Percentiles rank a stretch among this genome's conserved stretches.
These are phyloP conservation scores for Euptelea pleiosperma DNA, from an alignment of 164 flowering plant species.

Conservation along the genomic window DNA sequence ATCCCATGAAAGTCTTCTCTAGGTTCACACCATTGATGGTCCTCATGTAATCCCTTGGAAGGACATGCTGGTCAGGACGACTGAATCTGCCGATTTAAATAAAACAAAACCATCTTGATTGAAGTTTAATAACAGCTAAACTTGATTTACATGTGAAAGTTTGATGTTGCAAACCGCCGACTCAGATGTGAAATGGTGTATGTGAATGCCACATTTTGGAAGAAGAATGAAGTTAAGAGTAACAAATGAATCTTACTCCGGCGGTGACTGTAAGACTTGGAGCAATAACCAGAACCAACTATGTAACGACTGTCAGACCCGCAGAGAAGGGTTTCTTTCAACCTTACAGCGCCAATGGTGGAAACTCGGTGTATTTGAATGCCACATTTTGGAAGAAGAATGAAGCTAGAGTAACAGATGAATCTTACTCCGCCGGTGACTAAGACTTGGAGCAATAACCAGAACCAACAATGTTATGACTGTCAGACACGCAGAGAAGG, in stretches of 20 bases:
- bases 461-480: constrained; percentile 27
- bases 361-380: constrained; percentile 40
- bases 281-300: constrained; percentile 22
- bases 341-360: constrained; percentile 33
- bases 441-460: constrained; percentile 36
- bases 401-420: not conserved
- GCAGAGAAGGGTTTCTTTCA: constrained; percentile 33
- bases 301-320: constrained; percentile 38
- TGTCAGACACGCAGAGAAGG: constrained; percentile 42
- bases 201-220: constrained; percentile 48
- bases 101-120: no score
- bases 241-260: not conserved
- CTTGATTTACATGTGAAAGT: constrained; percentile 15
- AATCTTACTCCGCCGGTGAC: constrained; percentile 9
- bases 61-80: no score
- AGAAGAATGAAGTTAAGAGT: not conserved
- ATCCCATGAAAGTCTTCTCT: no score
- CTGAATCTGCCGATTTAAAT: no score
- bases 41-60: no score
- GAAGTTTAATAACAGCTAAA: no score
- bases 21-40: no score
- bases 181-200: constrained; percentile 31
- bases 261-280: constrained; percentile 37
- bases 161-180: constrained; percentile 53
- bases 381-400: constrained; percentile 37